phyloP scores from a whole-genome alignment of 139 green algal species.

The Chara braunii region DNA sequence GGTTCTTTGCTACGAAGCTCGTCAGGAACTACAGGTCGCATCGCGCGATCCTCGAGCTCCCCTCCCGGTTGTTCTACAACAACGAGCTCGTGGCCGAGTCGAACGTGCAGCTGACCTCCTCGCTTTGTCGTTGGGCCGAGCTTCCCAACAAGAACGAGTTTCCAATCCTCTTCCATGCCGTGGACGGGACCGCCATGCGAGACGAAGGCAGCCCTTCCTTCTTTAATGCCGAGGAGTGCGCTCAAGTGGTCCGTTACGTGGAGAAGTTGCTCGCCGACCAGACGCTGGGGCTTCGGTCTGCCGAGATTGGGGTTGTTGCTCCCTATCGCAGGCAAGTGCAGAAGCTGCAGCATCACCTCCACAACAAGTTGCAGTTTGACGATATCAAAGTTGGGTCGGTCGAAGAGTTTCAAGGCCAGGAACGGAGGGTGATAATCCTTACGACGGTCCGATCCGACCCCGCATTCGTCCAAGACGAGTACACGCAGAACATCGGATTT shows the following conservation, averaged over 20 bases:
- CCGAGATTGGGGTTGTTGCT: conserved; percentile 64
- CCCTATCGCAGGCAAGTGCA: conserved; percentile 66
- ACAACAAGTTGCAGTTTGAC: not conserved
- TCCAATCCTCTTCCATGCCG: conserved; percentile 31
- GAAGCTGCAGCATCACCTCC: conserved; percentile 17
- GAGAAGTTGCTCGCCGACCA: not conserved
- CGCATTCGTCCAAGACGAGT: conserved; percentile 8
- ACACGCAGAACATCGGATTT: conserved; percentile 57
- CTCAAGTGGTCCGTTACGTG: conserved; percentile 30
- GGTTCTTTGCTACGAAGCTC: conserved; percentile 47
- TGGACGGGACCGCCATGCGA: conserved; percentile 41
- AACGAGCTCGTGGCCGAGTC: conserved; percentile 43
- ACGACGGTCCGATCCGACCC: conserved; percentile 47
- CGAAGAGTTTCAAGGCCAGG: conserved; percentile 57
- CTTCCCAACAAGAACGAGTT: conserved; percentile 13
- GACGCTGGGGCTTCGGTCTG: not conserved
- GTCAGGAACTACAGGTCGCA: conserved; percentile 75
- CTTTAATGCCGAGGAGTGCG: conserved; percentile 63
- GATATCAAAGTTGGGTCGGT: conserved; percentile 26
- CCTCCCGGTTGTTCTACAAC: conserved; percentile 64
- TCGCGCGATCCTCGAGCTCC: conserved; percentile 58
- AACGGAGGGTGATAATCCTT: conserved; percentile 72
- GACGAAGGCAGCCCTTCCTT: conserved; percentile 56
- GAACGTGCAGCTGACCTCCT: conserved; percentile 12
- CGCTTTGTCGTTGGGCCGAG: conserved; percentile 29